A percentile compares a stretch with the other conserved stretches of the same genome.
Conservation (phyloP, 176 grass and related monocot species). For the Triticum turgidum region DNA sequence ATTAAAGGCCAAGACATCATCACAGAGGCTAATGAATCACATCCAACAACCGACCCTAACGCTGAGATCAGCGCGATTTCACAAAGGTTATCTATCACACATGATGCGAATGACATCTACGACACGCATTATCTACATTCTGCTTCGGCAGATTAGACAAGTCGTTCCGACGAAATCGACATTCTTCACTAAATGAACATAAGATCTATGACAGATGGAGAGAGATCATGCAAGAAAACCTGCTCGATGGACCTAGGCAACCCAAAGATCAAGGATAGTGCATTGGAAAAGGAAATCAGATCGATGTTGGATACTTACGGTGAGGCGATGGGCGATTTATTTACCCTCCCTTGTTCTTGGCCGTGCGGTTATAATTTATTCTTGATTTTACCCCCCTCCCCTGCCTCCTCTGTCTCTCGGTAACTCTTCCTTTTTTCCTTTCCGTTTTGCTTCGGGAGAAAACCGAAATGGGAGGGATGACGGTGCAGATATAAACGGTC, state of each 20-base stretch:
- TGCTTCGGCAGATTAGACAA: background rate
- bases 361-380: conserved; percentile 17
- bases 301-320: conserved; percentile 7
- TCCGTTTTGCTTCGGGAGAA: conserved; percentile 17
- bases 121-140: background rate
- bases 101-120: background rate
- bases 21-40: background rate
- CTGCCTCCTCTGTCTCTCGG: background rate
- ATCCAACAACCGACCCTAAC: background rate
- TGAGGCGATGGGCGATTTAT: background rate
- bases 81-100: background rate
- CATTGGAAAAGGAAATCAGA: background rate
- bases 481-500: conserved; percentile 33
- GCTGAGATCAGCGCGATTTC: background rate
- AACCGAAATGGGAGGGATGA: conserved; percentile 28
- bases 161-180: background rate
- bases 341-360: conserved; percentile 4
- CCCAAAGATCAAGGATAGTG: background rate
- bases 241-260: background rate
- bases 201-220: background rate
- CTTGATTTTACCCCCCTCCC: background rate
- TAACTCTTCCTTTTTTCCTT: background rate
- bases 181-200: background rate
- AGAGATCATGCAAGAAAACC: conserved; percentile 10
- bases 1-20: background rate